These are phyloP conservation scores for Protea cynaroides DNA, from an alignment of 164 flowering plant genomes.

Conservation along the genomic window DNA sequence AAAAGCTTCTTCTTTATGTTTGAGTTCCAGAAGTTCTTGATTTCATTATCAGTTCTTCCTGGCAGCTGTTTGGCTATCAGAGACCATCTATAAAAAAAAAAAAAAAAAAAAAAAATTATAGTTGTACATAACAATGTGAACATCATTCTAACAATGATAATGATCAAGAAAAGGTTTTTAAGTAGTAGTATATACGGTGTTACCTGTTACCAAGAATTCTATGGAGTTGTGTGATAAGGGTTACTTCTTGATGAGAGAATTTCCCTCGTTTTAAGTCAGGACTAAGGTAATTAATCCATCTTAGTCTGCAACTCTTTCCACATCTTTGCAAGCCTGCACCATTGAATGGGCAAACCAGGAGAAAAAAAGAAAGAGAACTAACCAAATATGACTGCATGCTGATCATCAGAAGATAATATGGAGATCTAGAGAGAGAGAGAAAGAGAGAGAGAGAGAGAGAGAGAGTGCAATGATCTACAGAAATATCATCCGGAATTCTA, in stretches of 20 bases:
- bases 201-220: constrained; percentile 81
- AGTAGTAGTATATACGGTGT: not conserved
- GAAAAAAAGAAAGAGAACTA: not conserved
- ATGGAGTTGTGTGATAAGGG: constrained; percentile 82
- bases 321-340: constrained; percentile 74
- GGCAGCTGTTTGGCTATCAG: constrained; percentile 85
- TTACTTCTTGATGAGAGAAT: constrained; percentile 71
- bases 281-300: constrained; percentile 87
- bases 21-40: constrained; percentile 94
- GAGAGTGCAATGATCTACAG: no score
- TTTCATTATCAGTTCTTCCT: constrained; percentile 94
- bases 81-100: constrained; percentile 78
- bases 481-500: no score
- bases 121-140: not conserved
- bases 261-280: constrained; percentile 88
- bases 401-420: no score
- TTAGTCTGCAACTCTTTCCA: constrained; percentile 87
- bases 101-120: not conserved
- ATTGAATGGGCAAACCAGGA: not conserved
- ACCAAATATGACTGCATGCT: no score
- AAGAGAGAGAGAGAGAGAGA: no score
- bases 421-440: no score
- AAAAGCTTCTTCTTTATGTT: constrained; percentile 76
- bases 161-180: no score
- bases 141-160: not conserved